phyloP scores from a whole-genome alignment of 2,329 filamentous ascomycete species.

The Penicillium thymicola region DNA sequence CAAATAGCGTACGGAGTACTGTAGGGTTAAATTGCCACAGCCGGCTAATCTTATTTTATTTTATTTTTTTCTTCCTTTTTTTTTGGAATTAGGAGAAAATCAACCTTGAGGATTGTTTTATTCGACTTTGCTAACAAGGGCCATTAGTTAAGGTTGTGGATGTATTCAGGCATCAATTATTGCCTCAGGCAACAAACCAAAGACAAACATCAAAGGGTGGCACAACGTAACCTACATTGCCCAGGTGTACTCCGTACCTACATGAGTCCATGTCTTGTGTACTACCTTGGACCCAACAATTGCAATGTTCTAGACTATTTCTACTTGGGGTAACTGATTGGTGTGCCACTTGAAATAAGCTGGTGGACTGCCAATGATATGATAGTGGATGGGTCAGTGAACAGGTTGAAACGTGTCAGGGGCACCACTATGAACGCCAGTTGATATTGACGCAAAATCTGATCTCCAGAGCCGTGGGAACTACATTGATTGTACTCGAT shows the following conservation, averaged over 20 bases:
- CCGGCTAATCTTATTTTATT: too few species aligned
- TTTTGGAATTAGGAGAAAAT: not conserved
- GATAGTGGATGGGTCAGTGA: constrained; percentile 6
- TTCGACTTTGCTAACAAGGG: too few species aligned
- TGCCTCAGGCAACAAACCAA: not conserved
- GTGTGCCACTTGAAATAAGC: not conserved
- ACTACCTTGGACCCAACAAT: constrained; percentile 3
- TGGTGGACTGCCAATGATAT: constrained; percentile 12
- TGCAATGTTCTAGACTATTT: constrained; percentile 15
- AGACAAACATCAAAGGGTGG: not conserved
- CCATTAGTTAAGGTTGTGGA: too few species aligned
- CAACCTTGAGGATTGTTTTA: not conserved
- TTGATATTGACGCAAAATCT: constrained; percentile 3
- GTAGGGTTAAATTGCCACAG: not conserved
- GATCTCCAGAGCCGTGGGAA: constrained; percentile 1
- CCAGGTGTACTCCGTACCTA: not conserved
- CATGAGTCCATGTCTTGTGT: not conserved
- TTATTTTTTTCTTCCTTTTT: not conserved
- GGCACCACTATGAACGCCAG: constrained; percentile 1
- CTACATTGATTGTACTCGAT: not conserved
- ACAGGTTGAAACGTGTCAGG: constrained; percentile 6
- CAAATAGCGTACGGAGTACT: not conserved
- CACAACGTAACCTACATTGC: not conserved
- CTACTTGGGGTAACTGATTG: constrained; percentile 10
- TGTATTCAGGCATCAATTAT: not conserved